Base-by-base conservation (phyloP, 2,329 filamentous ascomycete species). In the Aspergillus transmontanensis region DNA sequence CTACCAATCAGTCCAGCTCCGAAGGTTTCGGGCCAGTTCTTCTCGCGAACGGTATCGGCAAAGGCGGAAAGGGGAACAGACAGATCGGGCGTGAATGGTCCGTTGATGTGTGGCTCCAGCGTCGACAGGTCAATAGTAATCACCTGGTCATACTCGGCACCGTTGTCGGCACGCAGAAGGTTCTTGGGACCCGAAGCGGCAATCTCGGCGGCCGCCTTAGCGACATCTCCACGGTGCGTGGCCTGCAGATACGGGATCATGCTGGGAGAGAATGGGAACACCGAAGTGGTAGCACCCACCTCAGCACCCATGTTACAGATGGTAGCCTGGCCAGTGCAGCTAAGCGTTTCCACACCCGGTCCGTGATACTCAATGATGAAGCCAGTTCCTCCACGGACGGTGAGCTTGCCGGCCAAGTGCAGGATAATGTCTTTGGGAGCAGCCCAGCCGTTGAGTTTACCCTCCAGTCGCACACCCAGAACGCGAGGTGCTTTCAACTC, bases 391-490 rank as follows among this genome's bases (percentile, higher is more conserved):
- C 95, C 95, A 61, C 93, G 87, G 50, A 99, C 95, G 7, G 94
- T 98, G 67, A 99, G 85, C 76, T 90, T 88, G 43, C 95, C 95
- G 43, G 94, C 94, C 55, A 99, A 86, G 70, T 91, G 87, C 63
- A 99, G 84, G 74, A 99, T 99, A 61, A 99, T 87, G 76, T 99
- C 95, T 84, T 99, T 99, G 48, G 95, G 94, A 28, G 93, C 89
- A 1, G 93, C 90, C 95, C 95, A 99, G 73, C 92, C 93, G 76
- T 84, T 92, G 64, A 99, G 86, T 80, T 91, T 82, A 70, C 95
- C 95, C 64, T 90, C 90, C 48, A 98, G 85, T 74, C 89, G 87
- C 11, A 98, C 93, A 72, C 94, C 94, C 14, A 97, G 82, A 57
- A 99, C 85, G 78, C 92, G 93, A 19, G 95, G 95, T 6, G 95